These are phyloP conservation scores for Bruguiera sexangula DNA, from an alignment of 345 rosid species.

Conservation along the genomic window DNA sequence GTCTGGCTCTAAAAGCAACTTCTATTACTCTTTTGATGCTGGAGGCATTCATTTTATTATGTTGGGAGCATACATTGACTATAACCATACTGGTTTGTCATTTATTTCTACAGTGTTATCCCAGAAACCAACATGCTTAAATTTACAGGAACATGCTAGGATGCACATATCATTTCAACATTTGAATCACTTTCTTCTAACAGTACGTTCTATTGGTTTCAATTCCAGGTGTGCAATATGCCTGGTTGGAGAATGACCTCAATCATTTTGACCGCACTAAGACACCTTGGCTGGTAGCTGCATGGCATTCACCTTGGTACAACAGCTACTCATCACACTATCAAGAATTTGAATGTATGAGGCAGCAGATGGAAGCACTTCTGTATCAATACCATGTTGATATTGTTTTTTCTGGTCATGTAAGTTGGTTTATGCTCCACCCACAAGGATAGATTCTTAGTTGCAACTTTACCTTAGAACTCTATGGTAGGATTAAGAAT, in stretches of 20 bases:
- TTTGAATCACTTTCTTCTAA: neutral
- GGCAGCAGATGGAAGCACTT: conserved; percentile 82
- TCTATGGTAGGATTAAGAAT: neutral
- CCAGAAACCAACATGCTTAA: neutral
- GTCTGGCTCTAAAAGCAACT: conserved; percentile 61
- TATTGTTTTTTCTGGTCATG: conserved; percentile 77
- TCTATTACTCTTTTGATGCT: conserved; percentile 83
- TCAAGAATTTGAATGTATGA: conserved; percentile 94
- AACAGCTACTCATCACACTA: conserved; percentile 77
- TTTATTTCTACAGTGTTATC: neutral
- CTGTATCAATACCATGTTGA: conserved; percentile 64
- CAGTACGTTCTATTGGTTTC: conserved; percentile 5
- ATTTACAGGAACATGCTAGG: neutral
- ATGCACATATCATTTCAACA: conserved; percentile 3
- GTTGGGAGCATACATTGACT: conserved; percentile 83
- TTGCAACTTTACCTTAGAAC: neutral
- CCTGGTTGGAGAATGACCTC: conserved; percentile 72
- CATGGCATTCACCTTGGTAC: conserved; percentile 90
- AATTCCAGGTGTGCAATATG: conserved; percentile 57
- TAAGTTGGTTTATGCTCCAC: conserved; percentile 28
- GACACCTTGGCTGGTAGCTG: conserved; percentile 85
- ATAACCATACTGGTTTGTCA: conserved; percentile 51
- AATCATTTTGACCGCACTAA: conserved; percentile 42
- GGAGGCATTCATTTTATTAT: conserved; percentile 79
- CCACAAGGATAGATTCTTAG: neutral